Evolutionary conservation across 1,284 basidiomycete species (phyloP), one percentile per base, ranked within the genome.

Genomic region (Marasmius fiardii): DNA sequence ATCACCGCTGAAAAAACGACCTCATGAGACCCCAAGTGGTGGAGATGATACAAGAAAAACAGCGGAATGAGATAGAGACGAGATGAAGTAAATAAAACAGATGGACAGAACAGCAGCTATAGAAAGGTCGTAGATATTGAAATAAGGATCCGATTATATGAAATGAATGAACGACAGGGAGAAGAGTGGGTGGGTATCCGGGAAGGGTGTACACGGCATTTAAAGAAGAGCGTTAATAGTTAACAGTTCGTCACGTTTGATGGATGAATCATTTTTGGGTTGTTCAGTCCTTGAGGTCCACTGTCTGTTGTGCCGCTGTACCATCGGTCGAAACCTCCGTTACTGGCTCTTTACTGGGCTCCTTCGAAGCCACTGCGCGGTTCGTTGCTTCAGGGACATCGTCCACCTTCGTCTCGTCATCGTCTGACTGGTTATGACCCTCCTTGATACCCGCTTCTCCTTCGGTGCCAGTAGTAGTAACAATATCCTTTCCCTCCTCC

Each of bases 401-500:
- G 2, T 14, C 47, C 31, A 18, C 24, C 47, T 33, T 49, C 12
- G 24, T 31, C 26, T 49, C 47, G 28, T 31, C 28, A n/a, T 26
- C 47, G 33, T 28, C 24, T 31, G 28, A 31, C 47, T 49, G 16
- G 7, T 18, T 35, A 16, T 35, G 50, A 14, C 31, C 33, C 50
- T 51, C 50, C 18, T 20, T 26, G 14, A 20, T 12, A 16, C 2
- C 20, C 24, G 35, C 14, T 16, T 14, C 37, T 1, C 7, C 39
- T 28, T 53, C 47, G 20, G 44, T 45, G 33, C 12, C 47, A 26
- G 28, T 33, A 20, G 47, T 33, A 24, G 60, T 50, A 44, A 62
- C 70, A 53, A n/a, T n/a, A n/a, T n/a, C n/a, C n/a, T 57, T 52
- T 12, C 48, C 37, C 37, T 65, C 64, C 7, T 47, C 43, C 7